Evolutionary conservation across 2,329 filamentous ascomycete genomes (phyloP), one percentile per base, ranked within the genome.

Genomic region (Trichoderma sp.): DNA sequence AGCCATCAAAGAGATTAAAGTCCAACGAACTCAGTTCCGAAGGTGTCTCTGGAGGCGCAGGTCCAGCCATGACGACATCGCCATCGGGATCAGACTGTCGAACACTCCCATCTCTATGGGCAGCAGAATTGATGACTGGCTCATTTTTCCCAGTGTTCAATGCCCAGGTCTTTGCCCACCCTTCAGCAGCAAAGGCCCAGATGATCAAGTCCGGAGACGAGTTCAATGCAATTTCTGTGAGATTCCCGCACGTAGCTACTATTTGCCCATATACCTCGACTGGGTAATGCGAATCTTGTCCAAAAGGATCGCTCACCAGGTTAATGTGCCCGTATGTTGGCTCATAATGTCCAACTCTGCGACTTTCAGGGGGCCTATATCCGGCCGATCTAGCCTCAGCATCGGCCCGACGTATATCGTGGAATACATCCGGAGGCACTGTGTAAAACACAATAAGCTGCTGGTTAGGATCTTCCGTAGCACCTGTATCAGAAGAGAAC

Each of bases 401-500:
- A 24, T 71, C 66, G 9, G 53, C 51, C n/a, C 69, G 74, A 28
- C 76, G 74, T 57, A 80, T 78, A 21, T 82, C 78, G 36, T 82
- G 81, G 73, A 89, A 87, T 2, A 86, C 78, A 77, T 91, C 89
- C 0, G 84, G 79, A 0, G 90, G 89, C 2, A 92, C 81, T 0
- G 85, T 89, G 77, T 90, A 92, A 2, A 92, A 81, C 67, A 90
- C 84, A 30, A 92, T 74, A 53, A 81, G 77, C 74, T 85, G 83
- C 60, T 34, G 79, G 71, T 76, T 73, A 0, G 57, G 26, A 11
- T 60, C 43, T 6, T 57, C 43, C 9, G 26, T 18, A 3, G 30
- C 60, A 5, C 30, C 28, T 12, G 21, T 15, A 12, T 28, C 32
- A 14, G 30, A 32, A n/a, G 24, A 26, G 14, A 43, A 18, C 3